A percentile compares a stretch with the other conserved stretches of the same genome.
Evolutionary conservation across 2,329 filamentous ascomycete species (phyloP).

Genomic region (Aspergillus intermedius): DNA sequence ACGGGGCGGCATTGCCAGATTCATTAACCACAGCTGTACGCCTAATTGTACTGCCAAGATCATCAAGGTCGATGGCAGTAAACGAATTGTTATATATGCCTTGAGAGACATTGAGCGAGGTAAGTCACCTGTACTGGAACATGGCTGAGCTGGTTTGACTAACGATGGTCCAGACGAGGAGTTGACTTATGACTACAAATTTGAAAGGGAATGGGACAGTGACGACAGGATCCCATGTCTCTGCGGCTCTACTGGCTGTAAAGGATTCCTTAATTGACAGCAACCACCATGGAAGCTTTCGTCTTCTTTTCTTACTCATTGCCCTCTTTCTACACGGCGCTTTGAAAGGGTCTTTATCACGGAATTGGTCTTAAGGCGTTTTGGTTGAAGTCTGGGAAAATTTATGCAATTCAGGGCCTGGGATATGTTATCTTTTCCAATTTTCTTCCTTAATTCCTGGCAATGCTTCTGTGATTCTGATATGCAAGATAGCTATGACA

Average conservation of each 20-base stretch:
- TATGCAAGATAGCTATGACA: conserved; percentile 1
- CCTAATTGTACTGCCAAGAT: conserved; percentile 99
- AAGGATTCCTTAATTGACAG: conserved; percentile 91
- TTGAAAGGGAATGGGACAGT: conserved; percentile 92
- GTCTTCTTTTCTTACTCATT: background rate
- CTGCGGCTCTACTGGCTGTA: conserved; percentile 91
- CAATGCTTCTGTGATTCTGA: conserved; percentile 6
- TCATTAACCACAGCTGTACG: conserved; percentile 97
- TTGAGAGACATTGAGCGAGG: conserved; percentile 90
- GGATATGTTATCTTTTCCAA: background rate
- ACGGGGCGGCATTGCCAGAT: conserved; percentile 93
- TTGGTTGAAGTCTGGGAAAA: conserved; percentile 7
- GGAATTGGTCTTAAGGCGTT: conserved; percentile 6
- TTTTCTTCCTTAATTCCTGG: conserved; percentile 7
- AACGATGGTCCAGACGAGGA: conserved; percentile 68
- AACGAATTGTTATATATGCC: conserved; percentile 98
- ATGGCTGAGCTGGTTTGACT: background rate
- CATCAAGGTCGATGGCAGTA: conserved; percentile 96
- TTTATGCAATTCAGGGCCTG: background rate
- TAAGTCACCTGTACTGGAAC: conserved; percentile 48
- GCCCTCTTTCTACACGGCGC: background rate
- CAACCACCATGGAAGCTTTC: background rate
- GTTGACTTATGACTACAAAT: conserved; percentile 99
- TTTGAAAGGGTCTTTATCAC: background rate
- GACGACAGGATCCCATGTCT: conserved; percentile 95